Percentiles rank a stretch among this genome's conserved stretches.
phyloP scores from a whole-genome alignment of 2,329 filamentous ascomycete genomes.

The Ilyonectria sp. region DNA sequence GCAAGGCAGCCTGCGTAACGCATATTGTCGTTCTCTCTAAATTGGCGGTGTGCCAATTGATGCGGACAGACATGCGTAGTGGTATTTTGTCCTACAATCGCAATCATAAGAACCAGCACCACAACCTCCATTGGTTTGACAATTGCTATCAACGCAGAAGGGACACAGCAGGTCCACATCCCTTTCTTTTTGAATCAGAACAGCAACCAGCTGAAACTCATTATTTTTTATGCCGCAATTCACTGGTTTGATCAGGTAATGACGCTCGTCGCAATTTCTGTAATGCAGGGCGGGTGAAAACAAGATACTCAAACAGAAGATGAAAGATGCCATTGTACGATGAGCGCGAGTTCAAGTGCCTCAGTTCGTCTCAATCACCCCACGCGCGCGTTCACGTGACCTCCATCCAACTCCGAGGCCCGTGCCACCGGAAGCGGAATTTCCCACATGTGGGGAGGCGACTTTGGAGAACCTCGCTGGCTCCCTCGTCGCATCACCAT shows the following conservation, averaged over 20 bases:
- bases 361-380: not conserved
- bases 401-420: not conserved
- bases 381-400: constrained; percentile 39
- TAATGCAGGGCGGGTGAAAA: not conserved
- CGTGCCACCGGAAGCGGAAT: constrained; percentile 38
- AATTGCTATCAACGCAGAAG: not conserved
- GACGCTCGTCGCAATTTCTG: too few species aligned
- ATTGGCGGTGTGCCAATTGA: not conserved
- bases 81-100: not conserved
- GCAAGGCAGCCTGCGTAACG: constrained; percentile 5
- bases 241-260: not conserved
- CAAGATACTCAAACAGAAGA: not conserved
- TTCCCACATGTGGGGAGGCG: constrained; percentile 43
- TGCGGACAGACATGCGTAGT: not conserved
- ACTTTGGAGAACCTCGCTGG: constrained; percentile 45
- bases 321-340: not conserved
- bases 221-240: not conserved
- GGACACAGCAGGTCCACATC: not conserved
- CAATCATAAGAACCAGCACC: not conserved
- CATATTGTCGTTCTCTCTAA: not conserved
- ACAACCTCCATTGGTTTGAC: too few species aligned
- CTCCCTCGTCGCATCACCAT: constrained; percentile 50
- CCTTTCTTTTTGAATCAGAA: not conserved
- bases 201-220: not conserved
- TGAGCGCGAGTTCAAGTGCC: not conserved